Percentiles rank a stretch among this genome's conserved stretches.
phyloP scores from a whole-genome alignment of 345 rosid genomes.

The Heritiera littoralis region DNA sequence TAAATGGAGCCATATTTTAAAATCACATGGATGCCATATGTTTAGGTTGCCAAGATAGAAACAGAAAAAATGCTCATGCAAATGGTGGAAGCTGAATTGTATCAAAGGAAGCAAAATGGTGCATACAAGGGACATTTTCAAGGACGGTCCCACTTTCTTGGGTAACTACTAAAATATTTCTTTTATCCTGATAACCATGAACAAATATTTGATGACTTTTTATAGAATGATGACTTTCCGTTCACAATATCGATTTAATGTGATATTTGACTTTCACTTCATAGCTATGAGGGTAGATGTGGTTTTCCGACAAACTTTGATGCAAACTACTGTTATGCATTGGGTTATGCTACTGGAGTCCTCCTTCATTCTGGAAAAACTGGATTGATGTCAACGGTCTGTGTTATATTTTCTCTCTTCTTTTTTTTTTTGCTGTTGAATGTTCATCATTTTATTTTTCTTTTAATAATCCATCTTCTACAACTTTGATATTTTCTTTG shows the following conservation, averaged over 20 bases:
- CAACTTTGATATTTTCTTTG: neutral
- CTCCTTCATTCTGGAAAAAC: slow-evolving; percentile 87
- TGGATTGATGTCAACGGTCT: slow-evolving; percentile 86
- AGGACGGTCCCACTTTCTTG: slow-evolving; percentile 95
- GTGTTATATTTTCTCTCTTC: slow-evolving; percentile 4
- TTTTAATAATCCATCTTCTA: neutral
- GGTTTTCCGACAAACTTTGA: slow-evolving; percentile 97
- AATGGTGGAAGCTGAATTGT: slow-evolving; percentile 92
- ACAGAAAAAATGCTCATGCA: slow-evolving; percentile 98
- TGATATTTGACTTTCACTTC: slow-evolving; percentile 11
- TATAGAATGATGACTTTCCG: neutral
- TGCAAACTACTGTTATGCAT: slow-evolving; percentile 82
- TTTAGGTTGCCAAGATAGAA: slow-evolving; percentile 92
- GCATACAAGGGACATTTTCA: slow-evolving; percentile 60
- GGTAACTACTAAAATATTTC: slow-evolving; percentile 42
- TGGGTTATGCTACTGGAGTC: slow-evolving; percentile 89
- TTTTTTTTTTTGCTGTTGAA: neutral
- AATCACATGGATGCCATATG: neutral
- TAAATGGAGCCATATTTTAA: neutral
- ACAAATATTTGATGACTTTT: neutral
- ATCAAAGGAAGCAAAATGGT: slow-evolving; percentile 73
- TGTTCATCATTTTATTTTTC: neutral
- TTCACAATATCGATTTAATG: neutral
- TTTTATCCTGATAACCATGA: neutral
- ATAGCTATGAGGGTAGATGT: slow-evolving; percentile 95